Percentiles rank a stretch among this genome's conserved stretches.
Conservation (phyloP, 768 basidiomycete species). For the Leccinum variicolor region DNA sequence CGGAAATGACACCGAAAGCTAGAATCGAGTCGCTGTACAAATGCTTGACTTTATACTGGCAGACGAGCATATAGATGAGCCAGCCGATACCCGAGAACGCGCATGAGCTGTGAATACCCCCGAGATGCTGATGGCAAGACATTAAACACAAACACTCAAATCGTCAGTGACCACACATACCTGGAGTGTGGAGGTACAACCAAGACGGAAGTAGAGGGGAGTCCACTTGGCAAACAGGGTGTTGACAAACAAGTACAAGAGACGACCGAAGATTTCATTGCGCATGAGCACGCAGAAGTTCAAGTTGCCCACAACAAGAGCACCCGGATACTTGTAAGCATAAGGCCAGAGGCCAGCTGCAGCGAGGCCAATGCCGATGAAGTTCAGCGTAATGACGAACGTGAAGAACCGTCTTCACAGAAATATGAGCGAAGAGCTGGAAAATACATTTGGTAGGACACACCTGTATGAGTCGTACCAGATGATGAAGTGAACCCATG, state of each 20-base stretch:
- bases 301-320: constrained; percentile 72
- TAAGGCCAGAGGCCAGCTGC: constrained; percentile 66
- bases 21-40: constrained; percentile 55
- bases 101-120: constrained; percentile 77
- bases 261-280: constrained; percentile 81
- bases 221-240: constrained; percentile 82
- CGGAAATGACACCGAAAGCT: constrained; percentile 58
- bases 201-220: constrained; percentile 67
- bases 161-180: constrained; percentile 26
- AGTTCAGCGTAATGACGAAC: constrained; percentile 56
- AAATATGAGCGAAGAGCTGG: constrained; percentile 3
- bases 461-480: constrained; percentile 84
- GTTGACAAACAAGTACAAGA: constrained; percentile 68
- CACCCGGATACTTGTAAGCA: constrained; percentile 60
- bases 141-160: constrained; percentile 6
- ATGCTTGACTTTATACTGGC: constrained; percentile 48
- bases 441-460: constrained; percentile 6
- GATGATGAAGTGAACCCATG: constrained; percentile 56
- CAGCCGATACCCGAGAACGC: constrained; percentile 67
- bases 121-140: constrained; percentile 54
- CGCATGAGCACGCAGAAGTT: constrained; percentile 71
- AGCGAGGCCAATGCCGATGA: constrained; percentile 57
- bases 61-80: constrained; percentile 61
- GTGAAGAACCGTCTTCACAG: constrained; percentile 67
- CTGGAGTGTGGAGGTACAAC: constrained; percentile 71